Percentiles rank a stretch among this genome's conserved stretches.
These are phyloP conservation scores for Xylaria sp. DNA, from an alignment of 2,329 filamentous ascomycete species.

Conservation along the genomic window DNA sequence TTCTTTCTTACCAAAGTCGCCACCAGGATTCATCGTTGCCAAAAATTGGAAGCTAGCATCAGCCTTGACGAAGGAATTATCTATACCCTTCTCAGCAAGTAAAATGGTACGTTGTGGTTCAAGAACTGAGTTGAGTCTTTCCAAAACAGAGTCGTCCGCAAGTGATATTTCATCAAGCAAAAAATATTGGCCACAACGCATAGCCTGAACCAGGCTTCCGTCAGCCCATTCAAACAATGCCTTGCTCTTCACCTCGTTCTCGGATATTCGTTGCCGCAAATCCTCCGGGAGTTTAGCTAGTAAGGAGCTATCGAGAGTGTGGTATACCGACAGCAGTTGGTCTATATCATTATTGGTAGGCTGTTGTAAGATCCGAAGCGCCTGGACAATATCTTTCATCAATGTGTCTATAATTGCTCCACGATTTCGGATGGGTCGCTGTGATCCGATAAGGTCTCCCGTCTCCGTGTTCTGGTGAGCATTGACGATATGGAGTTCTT, in stretches of 20 bases:
- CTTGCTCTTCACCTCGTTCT: constrained; percentile 72
- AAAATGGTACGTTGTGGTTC: constrained; percentile 88
- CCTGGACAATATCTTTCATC: constrained; percentile 66
- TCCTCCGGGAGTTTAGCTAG: constrained; percentile 60
- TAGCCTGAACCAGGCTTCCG: constrained; percentile 91
- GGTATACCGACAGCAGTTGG: constrained; percentile 69
- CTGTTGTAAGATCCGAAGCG: constrained; percentile 57
- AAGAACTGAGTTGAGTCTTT: constrained; percentile 95
- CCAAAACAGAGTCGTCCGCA: constrained; percentile 95
- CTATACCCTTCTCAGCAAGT: constrained; percentile 91
- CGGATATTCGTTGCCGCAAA: constrained; percentile 59
- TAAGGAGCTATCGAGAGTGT: constrained; percentile 59
- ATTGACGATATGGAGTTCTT: constrained; percentile 88
- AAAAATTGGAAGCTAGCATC: constrained; percentile 90
- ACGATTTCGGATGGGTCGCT: constrained; percentile 89
- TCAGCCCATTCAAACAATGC: constrained; percentile 97
- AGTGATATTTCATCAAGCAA: constrained; percentile 97
- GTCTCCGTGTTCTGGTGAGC: constrained; percentile 99
- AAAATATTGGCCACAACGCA: constrained; percentile 91
- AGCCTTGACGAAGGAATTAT: constrained; percentile 82
- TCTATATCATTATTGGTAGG: constrained; percentile 60
- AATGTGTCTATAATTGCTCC: constrained; percentile 76
- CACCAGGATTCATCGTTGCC: constrained; percentile 98
- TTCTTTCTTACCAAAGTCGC: constrained; percentile 98
- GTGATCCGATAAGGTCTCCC: constrained; percentile 94